These are phyloP conservation scores for Pichia sp. DNA, from an alignment of 1,139 yeast species.

Conservation along the genomic window DNA sequence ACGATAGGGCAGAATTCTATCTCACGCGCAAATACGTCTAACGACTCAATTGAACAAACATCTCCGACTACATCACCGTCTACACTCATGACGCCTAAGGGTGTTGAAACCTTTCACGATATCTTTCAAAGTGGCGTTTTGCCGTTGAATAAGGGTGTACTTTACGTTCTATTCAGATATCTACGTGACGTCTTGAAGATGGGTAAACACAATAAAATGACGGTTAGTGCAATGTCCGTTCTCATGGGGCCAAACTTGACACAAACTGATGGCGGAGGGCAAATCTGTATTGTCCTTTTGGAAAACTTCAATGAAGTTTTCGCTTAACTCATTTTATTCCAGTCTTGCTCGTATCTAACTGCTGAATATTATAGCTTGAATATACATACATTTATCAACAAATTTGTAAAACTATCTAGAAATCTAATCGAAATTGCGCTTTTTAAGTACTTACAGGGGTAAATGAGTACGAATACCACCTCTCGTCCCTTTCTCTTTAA, in stretches of 20 bases:
- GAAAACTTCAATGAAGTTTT: constrained; percentile 24
- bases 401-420: too few species aligned
- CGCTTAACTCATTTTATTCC: not conserved
- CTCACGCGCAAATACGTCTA: not conserved
- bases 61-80: constrained; percentile 10
- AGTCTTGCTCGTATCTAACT: not conserved
- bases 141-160: constrained; percentile 48
- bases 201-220: constrained; percentile 73
- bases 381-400: too few species aligned
- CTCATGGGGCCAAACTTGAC: constrained; percentile 29
- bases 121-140: constrained; percentile 28
- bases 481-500: constrained; percentile 21
- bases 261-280: constrained; percentile 27
- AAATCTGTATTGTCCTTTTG: constrained; percentile 25
- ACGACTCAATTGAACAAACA: not conserved
- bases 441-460: constrained; percentile 3
- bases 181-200: constrained; percentile 59
- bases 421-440: not conserved
- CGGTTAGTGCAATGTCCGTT: constrained; percentile 31
- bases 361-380: too few species aligned
- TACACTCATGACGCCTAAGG: constrained; percentile 1
- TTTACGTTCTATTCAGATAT: constrained; percentile 61
- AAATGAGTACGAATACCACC: constrained; percentile 13
- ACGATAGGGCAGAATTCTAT: constrained; percentile 16
- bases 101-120: constrained; percentile 14